Conservation (phyloP, 2,329 filamentous ascomycete species). For the Botrytis fragariae region DNA sequence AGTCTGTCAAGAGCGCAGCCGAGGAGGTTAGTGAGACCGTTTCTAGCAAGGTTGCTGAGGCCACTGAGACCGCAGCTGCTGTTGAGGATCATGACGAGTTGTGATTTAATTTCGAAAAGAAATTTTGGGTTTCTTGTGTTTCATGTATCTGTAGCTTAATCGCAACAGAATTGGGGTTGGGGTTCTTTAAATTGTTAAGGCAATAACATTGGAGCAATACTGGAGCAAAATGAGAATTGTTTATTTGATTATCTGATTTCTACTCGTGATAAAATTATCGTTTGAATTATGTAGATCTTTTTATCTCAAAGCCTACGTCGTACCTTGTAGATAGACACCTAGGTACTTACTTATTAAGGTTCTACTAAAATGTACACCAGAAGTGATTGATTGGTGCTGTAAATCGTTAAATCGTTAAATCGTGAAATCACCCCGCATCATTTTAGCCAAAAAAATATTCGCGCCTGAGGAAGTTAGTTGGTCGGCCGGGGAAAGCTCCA, state of each 20-base stretch:
- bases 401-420: conserved; percentile 1
- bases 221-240: not conserved
- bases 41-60: conserved; percentile 47
- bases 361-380: not conserved
- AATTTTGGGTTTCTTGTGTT: conserved; percentile 31
- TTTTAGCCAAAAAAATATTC: not conserved
- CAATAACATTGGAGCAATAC: conserved; percentile 1
- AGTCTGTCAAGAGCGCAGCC: conserved; percentile 43
- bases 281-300: not conserved
- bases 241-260: not conserved
- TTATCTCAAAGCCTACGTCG: not conserved
- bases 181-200: conserved; percentile 7
- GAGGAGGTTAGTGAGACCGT: conserved; percentile 49
- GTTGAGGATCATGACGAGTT: conserved; percentile 66
- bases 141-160: conserved; percentile 26
- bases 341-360: not conserved
- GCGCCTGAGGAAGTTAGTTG: conserved; percentile 15
- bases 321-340: not conserved
- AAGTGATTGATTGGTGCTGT: not conserved
- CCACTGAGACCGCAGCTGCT: conserved; percentile 42
- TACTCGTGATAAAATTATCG: not conserved
- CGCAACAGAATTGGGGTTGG: not conserved
- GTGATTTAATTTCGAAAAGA: conserved; percentile 46
- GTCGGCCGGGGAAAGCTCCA: conserved; percentile 16
- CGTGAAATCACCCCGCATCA: conserved; percentile 12